Evolutionary conservation across 495 filamentous ascomycete genomes (phyloP), one percentile per base, ranked within the genome.

Genomic region (Penicillium paxilli): DNA sequence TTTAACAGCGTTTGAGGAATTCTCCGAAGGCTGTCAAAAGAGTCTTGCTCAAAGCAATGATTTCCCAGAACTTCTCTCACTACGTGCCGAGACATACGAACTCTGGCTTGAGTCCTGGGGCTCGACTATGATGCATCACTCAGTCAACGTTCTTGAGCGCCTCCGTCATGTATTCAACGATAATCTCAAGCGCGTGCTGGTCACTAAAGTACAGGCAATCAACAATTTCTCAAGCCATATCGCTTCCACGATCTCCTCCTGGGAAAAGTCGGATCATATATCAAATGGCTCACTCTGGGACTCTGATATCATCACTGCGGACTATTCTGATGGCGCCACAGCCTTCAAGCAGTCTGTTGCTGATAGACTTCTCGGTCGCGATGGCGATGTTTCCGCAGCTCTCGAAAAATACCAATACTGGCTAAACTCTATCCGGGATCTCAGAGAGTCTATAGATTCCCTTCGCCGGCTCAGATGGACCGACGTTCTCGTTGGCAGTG

Each of bases 401-500:
- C 69, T 88, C 8, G 67, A 69, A 10, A 72, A 69, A 30, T 96
- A 92, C 63, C 75, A 83, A 51, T 70, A 71, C 2, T 98, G 92
- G 90, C 76, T 83, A 21, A 66, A 71, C 8, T 75, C 82, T 3
- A 81, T 96, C 14, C 73, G 85, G 45, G 79, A 80, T 41, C 76
- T 87, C 2, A 77, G 76, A 10, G 69, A 73, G 12, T 77, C 85
- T 11, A 82, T 95, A 24, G 81, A 86, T 23, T 80, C 83, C 19
- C 74, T 97, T 38, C 83, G 77, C 51, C 79, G 81, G 10, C 79
- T 82, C 25, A 82, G 81, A 49, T 96, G 91, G 88, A 84, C 88
- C 20, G 88, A 92, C 51, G 82, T 91, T 26, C 70, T 90, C 12
- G 87, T 94, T 25, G 81, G 84, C 22, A 85, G 87, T 45, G 90